Percentiles rank a stretch among this genome's conserved stretches.
Conservation (phyloP, 768 basidiomycete species). For the Suillus placidus region DNA sequence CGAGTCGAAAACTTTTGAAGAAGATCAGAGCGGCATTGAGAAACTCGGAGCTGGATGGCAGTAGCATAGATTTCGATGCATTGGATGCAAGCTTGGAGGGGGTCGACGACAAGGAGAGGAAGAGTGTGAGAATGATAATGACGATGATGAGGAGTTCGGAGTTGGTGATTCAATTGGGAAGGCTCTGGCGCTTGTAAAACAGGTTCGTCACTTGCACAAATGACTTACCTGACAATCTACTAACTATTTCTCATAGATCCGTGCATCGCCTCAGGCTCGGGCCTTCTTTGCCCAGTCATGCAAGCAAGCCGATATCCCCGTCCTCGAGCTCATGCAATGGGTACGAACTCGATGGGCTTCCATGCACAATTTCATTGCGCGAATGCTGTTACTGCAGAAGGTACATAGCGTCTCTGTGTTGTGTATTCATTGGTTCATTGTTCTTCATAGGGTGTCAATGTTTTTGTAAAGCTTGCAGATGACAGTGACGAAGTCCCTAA, state of each 20-base stretch:
- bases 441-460: background rate
- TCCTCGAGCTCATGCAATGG: background rate
- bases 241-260: background rate
- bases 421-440: background rate
- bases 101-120: too few species aligned
- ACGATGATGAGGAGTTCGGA: constrained; percentile 6
- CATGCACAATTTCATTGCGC: background rate
- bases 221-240: background rate
- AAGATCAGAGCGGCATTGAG: constrained; percentile 1
- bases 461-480: constrained; percentile 28
- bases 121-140: background rate
- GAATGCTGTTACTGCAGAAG: background rate
- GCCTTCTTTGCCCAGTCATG: background rate
- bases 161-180: constrained; percentile 14
- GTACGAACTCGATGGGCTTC: background rate
- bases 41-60: background rate
- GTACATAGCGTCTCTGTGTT: background rate
- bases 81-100: too few species aligned
- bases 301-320: background rate
- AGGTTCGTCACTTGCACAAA: background rate
- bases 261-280: background rate
- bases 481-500: constrained; percentile 24
- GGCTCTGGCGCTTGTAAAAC: background rate
- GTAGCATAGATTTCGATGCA: background rate
- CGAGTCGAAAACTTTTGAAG: constrained; percentile 5